Evolutionary conservation across 108 stramenopile genomes (phyloP), one percentile per base, ranked within the genome.

Genomic region (Fragilaria crotonensis): DNA sequence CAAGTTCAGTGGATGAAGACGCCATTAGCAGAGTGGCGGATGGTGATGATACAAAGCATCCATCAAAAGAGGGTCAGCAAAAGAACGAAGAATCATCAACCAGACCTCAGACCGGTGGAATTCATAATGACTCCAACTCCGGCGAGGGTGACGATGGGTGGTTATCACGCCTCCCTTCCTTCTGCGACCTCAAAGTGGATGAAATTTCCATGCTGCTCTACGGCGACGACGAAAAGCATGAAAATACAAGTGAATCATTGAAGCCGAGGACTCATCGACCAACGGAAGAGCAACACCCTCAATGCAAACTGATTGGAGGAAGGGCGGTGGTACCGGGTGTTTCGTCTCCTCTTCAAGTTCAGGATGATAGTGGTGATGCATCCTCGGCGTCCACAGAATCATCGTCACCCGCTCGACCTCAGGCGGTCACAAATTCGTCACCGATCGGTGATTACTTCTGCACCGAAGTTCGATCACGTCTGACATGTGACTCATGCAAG

Each of bases 401-500:
- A 49, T 25, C 41, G 32, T 9, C 1, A 22, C 25, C 30, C 27
- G 26, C 48, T 53, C 47, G 18, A 19, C 53, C 18, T 27, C 1
- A n/a, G 5, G 29, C 23, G 19, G 11, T n/a, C 14, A 11, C 25
- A 36, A 55, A 18, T 23, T 0, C 50, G 7, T 69, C 68, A 45
- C 76, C 76, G 3, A 47, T 77, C 25, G 53, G 74, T 26, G 54
- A 57, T 9, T 63, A 79, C 54, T 79, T 84, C 51, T 52, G 63
- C n/a, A 73, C 72, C 29, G 48, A 72, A 58, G 67, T 77, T 28
- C 73, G 73, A 14, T 59, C 75, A 22, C 53, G 72, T 36, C 60
- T 84, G 23, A 75, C 72, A 2, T 84, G 83, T 58, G 77, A 78
- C 18, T 75, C 72, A 20, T 80, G 78, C 51, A 75, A 72, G 32